Conservation (phyloP, 2,329 filamentous ascomycete species). For the Arachnomyces sp. region DNA sequence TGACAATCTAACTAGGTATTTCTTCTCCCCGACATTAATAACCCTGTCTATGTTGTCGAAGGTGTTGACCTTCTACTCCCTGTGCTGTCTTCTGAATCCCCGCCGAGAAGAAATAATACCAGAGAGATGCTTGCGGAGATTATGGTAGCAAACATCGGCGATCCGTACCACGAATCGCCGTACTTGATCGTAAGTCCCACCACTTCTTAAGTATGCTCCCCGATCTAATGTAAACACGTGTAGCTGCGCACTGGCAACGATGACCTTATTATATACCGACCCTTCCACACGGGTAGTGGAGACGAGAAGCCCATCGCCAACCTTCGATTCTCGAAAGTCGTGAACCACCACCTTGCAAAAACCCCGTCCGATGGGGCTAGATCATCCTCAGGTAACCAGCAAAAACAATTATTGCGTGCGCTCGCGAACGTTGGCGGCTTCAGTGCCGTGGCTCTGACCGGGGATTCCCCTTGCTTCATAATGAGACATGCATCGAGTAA, state of each 20-base stretch:
- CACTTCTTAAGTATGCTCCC: background rate
- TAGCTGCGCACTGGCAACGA: slow-evolving; percentile 70
- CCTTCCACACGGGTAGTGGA: slow-evolving; percentile 46
- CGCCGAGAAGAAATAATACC: slow-evolving; percentile 59
- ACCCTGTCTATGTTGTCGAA: slow-evolving; percentile 65
- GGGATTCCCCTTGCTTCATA: slow-evolving; percentile 70
- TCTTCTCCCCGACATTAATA: slow-evolving; percentile 62
- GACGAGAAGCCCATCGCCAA: slow-evolving; percentile 17
- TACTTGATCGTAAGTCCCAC: slow-evolving; percentile 66
- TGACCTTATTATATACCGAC: slow-evolving; percentile 81
- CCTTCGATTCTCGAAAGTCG: slow-evolving; percentile 67
- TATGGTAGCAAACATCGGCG: slow-evolving; percentile 75
- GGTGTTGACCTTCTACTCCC: slow-evolving; percentile 71
- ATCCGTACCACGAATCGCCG: slow-evolving; percentile 59
- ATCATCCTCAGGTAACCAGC: slow-evolving; percentile 18
- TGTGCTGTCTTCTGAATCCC: slow-evolving; percentile 62
- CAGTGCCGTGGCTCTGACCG: slow-evolving; percentile 73
- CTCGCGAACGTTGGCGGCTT: slow-evolving; percentile 58
- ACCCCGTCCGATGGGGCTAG: slow-evolving; percentile 45
- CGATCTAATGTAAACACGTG: slow-evolving; percentile 3
- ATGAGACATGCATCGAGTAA: slow-evolving; percentile 70
- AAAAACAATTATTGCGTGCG: slow-evolving; percentile 37
- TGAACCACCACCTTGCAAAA: slow-evolving; percentile 59
- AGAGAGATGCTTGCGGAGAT: slow-evolving; percentile 72
- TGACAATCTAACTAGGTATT: slow-evolving; percentile 53